Evolutionary conservation across 78 protist genomes (phyloP).

Genomic region (Dictyostelium capitatum): DNA sequence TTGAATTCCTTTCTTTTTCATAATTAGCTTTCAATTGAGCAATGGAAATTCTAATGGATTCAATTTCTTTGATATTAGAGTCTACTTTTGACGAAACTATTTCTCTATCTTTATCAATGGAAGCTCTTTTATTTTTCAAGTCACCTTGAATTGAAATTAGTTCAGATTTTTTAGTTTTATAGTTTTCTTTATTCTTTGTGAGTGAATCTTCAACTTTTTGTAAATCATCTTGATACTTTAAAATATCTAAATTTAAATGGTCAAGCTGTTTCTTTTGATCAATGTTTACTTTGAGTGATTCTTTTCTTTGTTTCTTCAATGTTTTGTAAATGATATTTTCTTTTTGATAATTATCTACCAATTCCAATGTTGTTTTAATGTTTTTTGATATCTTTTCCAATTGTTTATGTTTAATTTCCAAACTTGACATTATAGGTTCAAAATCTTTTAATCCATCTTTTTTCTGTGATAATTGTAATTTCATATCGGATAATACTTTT

Average conservation of each 20-base stretch:
- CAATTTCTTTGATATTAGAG: neutral
- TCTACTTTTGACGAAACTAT: neutral
- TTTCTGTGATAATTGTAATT: neutral
- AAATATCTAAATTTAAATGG: neutral
- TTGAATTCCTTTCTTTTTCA: neutral
- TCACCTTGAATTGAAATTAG: neutral
- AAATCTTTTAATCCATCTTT: neutral
- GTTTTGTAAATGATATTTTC: neutral
- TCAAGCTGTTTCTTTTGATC: neutral
- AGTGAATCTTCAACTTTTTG: neutral
- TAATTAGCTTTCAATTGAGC: neutral
- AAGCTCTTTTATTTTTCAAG: neutral
- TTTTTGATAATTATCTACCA: neutral
- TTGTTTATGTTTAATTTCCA: neutral
- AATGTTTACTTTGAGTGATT: neutral
- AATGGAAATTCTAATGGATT: neutral
- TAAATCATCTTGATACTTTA: neutral
- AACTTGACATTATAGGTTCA: neutral
- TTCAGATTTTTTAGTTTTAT: neutral
- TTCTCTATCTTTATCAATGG: constrained; percentile 2
- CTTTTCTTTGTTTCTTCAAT: neutral
- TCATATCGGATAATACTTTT: neutral
- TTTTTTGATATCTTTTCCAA: constrained; percentile 1
- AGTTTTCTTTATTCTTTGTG: neutral
- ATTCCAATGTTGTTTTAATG: neutral